A percentile compares a stretch with the other conserved stretches of the same genome.
phyloP scores from a whole-genome alignment of 2,329 filamentous ascomycete genomes.

The Ascochyta lentis region DNA sequence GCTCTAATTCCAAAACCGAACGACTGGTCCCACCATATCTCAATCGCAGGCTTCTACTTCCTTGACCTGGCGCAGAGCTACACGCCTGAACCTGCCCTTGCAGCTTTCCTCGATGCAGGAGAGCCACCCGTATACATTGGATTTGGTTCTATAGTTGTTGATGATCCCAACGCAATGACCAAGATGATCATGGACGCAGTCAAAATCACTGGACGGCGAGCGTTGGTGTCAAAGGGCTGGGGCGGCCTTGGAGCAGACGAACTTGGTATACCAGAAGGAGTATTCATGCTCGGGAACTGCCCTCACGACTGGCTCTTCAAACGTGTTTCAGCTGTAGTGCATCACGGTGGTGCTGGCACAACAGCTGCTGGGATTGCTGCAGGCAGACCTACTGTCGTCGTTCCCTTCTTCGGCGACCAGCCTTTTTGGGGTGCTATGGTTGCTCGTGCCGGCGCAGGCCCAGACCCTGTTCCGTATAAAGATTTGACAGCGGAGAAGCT shows the following conservation, averaged over 20 bases:
- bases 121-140: conserved; percentile 52
- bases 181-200: conserved; percentile 52
- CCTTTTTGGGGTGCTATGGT: conserved; percentile 53
- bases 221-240: conserved; percentile 87
- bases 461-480: conserved; percentile 49
- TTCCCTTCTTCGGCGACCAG: conserved; percentile 72
- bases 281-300: conserved; percentile 84
- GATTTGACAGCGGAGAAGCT: conserved; percentile 49
- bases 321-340: conserved; percentile 80
- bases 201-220: conserved; percentile 70
- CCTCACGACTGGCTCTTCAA: conserved; percentile 92
- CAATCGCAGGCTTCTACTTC: conserved; percentile 52
- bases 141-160: conserved; percentile 52
- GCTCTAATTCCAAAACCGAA: conserved; percentile 55
- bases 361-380: conserved; percentile 84
- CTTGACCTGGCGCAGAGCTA: conserved; percentile 49
- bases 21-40: conserved; percentile 54
- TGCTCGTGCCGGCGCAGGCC: conserved; percentile 50
- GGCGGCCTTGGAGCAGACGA: conserved; percentile 77
- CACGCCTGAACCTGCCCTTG: conserved; percentile 48
- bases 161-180: conserved; percentile 52
- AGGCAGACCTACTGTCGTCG: conserved; percentile 79
- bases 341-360: conserved; percentile 87
- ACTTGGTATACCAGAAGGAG: conserved; percentile 69
- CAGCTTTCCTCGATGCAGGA: conserved; percentile 48